These are phyloP conservation scores for Rhizophagus clarus DNA, from an alignment of 192 early-diverging fungal genomes.

Conservation along the genomic window DNA sequence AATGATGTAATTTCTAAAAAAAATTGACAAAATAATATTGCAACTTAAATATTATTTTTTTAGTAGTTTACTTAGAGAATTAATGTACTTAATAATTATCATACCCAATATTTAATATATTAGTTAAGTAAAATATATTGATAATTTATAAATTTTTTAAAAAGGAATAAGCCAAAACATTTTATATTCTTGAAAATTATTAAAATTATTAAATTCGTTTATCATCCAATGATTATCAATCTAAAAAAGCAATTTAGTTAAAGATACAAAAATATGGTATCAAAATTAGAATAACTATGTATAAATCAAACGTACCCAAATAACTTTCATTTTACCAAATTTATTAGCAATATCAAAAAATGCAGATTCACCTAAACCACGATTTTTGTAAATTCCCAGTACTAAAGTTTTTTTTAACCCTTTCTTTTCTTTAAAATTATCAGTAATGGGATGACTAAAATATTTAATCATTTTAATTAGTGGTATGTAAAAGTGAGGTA, in stretches of 20 bases:
- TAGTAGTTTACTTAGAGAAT: too few relatives aligned
- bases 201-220: neutral
- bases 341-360: slow-evolving; percentile 10
- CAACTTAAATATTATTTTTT: too few relatives aligned
- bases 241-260: neutral
- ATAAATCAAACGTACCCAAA: neutral
- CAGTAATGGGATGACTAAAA: neutral
- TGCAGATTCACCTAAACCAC: neutral
- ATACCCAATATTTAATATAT: too few relatives aligned
- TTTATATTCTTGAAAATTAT: neutral
- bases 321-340: slow-evolving; percentile 5
- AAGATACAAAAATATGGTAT: neutral
- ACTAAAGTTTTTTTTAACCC: neutral
- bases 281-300: neutral
- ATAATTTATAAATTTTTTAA: too few relatives aligned
- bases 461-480: slow-evolving; percentile 8
- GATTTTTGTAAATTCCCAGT: slow-evolving; percentile 12
- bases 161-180: neutral
- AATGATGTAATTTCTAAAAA: too few relatives aligned
- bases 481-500: neutral
- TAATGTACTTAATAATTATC: too few relatives aligned
- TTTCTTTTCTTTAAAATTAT: neutral
- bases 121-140: too few relatives aligned
- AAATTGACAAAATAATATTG: too few relatives aligned
- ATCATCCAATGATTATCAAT: neutral